phyloP scores from a whole-genome alignment of 2,329 filamentous ascomycete species.

The Lomentospora prolificans region DNA sequence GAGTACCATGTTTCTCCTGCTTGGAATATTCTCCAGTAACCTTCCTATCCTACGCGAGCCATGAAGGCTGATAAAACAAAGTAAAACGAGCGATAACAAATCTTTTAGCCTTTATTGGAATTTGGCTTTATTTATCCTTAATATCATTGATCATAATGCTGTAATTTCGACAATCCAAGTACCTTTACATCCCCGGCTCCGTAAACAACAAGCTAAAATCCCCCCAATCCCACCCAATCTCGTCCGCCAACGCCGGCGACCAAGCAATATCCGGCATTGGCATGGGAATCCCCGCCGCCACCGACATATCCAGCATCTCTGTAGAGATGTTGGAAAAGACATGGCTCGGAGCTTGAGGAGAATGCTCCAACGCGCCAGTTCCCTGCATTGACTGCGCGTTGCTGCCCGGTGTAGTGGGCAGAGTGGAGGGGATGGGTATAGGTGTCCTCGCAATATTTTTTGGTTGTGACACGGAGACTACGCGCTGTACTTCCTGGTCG shows the following conservation, averaged over 20 bases:
- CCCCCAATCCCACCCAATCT: constrained; percentile 1
- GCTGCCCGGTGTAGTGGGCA: no score
- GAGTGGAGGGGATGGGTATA: not conserved
- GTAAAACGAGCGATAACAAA: no score
- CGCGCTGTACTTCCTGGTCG: not conserved
- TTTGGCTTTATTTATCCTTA: not conserved
- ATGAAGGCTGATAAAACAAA: no score
- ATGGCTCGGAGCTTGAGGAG: not conserved
- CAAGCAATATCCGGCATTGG: not conserved
- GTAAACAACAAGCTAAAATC: not conserved
- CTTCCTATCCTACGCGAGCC: no score
- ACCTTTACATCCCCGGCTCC: not conserved
- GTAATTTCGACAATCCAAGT: not conserved
- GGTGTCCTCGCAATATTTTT: not conserved
- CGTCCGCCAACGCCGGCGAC: not conserved
- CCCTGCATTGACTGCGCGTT: no score
- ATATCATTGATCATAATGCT: not conserved
- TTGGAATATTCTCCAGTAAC: no score
- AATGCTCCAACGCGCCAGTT: not conserved
- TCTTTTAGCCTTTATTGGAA: no score
- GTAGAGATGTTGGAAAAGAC: not conserved
- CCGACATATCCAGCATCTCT: not conserved
- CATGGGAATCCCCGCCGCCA: not conserved
- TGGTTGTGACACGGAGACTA: not conserved
- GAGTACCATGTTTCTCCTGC: no score